Conservation (phyloP, 2,329 filamentous ascomycete species). For the Diaporthe eres region DNA sequence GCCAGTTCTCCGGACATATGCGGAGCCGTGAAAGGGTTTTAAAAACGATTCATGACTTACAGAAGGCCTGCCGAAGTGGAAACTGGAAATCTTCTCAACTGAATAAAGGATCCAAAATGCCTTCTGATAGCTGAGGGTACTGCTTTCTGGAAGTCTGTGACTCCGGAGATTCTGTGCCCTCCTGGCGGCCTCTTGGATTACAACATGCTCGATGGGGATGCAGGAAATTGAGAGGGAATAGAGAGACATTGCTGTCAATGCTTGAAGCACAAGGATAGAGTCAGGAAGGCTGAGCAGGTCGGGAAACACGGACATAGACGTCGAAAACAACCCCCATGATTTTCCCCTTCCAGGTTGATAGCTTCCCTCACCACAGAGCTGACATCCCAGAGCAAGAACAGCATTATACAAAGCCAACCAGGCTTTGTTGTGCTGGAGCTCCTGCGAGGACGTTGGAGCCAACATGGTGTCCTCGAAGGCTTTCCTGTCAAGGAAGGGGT, state of each 20-base stretch:
- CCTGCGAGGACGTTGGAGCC: slow-evolving; percentile 46
- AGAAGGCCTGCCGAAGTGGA: slow-evolving; percentile 50
- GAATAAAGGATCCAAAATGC: slow-evolving; percentile 49
- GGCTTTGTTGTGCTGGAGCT: slow-evolving; percentile 48
- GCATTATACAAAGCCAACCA: slow-evolving; percentile 57
- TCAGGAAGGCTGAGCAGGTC: slow-evolving; percentile 51
- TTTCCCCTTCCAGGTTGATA: slow-evolving; percentile 56
- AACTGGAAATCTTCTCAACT: slow-evolving; percentile 49
- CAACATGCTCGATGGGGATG: slow-evolving; percentile 50
- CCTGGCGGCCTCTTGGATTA: slow-evolving; percentile 50
- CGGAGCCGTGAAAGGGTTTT: neutral
- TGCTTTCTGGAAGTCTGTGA: slow-evolving; percentile 42
- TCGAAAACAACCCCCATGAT: slow-evolving; percentile 56
- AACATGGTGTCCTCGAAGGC: slow-evolving; percentile 52
- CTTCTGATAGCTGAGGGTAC: slow-evolving; percentile 46
- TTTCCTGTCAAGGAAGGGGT: slow-evolving; percentile 56
- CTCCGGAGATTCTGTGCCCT: slow-evolving; percentile 50
- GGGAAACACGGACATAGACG: slow-evolving; percentile 53
- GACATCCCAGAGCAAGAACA: slow-evolving; percentile 55
- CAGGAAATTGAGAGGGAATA: slow-evolving; percentile 49
- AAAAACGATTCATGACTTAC: slow-evolving; percentile 40
- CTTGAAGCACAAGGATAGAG: slow-evolving; percentile 50
- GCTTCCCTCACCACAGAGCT: slow-evolving; percentile 51
- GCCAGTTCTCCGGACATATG: neutral
- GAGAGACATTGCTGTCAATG: slow-evolving; percentile 50